Evolutionary conservation across 2,329 filamentous ascomycete genomes (phyloP).

Genomic region (Cercospora janseana): DNA sequence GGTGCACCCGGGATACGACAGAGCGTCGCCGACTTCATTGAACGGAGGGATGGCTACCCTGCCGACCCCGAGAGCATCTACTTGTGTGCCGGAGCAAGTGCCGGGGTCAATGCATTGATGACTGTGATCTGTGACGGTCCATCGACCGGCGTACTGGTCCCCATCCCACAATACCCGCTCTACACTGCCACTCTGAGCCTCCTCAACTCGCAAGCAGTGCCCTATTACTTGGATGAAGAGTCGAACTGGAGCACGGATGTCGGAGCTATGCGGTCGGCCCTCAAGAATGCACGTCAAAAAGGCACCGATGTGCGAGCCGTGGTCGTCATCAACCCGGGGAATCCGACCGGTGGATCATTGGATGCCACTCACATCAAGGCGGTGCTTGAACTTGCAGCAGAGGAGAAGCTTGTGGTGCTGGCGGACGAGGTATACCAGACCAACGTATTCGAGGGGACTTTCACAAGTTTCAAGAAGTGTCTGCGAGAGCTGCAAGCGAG

Average conservation of each 20-base stretch:
- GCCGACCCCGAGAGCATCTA: slow-evolving; percentile 80
- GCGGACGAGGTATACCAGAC: slow-evolving; percentile 99
- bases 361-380: slow-evolving; percentile 73
- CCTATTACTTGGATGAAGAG: slow-evolving; percentile 88
- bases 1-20: slow-evolving; percentile 83
- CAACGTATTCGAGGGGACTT: slow-evolving; percentile 92
- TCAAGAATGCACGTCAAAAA: slow-evolving; percentile 70
- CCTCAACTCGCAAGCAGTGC: slow-evolving; percentile 81
- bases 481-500: slow-evolving; percentile 75
- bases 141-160: slow-evolving; percentile 80
- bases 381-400: slow-evolving; percentile 81
- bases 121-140: slow-evolving; percentile 79
- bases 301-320: slow-evolving; percentile 88
- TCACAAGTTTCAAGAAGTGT: slow-evolving; percentile 91
- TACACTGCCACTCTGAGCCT: slow-evolving; percentile 91
- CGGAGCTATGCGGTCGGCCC: slow-evolving; percentile 68
- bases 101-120: slow-evolving; percentile 90
- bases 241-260: slow-evolving; percentile 86
- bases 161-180: slow-evolving; percentile 95
- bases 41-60: slow-evolving; percentile 82
- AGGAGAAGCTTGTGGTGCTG: slow-evolving; percentile 83
- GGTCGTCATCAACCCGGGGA: slow-evolving; percentile 97
- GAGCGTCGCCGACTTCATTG: slow-evolving; percentile 88
- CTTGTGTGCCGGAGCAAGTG: slow-evolving; percentile 86
- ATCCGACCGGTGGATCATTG: slow-evolving; percentile 89